Base-by-base conservation (phyloP, 2,329 filamentous ascomycete species). In the Cordyceps fumosorosea region DNA sequence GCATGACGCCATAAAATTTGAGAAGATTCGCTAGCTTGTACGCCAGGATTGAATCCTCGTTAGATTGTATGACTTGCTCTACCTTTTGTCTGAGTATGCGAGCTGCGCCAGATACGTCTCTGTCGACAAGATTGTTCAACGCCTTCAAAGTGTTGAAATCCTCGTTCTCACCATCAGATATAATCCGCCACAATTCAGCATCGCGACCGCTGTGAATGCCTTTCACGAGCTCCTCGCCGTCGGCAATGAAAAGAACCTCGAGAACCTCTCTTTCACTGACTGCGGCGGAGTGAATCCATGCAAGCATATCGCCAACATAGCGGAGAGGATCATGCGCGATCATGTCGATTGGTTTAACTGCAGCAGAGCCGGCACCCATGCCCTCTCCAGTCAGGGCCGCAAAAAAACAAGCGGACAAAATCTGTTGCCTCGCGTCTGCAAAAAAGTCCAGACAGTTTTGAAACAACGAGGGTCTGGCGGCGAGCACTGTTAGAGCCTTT, bases 281-380 rank as follows among this genome's bases (percentile, higher is more conserved):
- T 0, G 93, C 89, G 3, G 93, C 90, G 0, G 95, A 96, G 73
- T 99, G 95, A 6, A 89, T 87, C 95, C 95, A 99, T 5, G 95
- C 95, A 16, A 99, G 82, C 93, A 99, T 99, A 71, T 99, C 95
- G 59, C 95, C 92, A 3, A 96, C 87, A 73, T 98, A 98, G 22
- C 95, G 86, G 29, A 98, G 77, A 1, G 91, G 88, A 70, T 99
- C 95, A 72, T 98, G 93, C 0, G 95, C 93, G 12, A 88, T 89
- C 68, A 98, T 85, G 71, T 99, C 93, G 66, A 99, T 99, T 0
- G 95, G 93, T 71, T 98, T 97, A 2, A 83, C 82, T 26, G 78
- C 77, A 65, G 89, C 84, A 51, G 82, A 80, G 29, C 80, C 79
- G 0, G 85, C 83, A 12, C 80, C 82, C 6, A 84, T 77, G 14